These are phyloP conservation scores for Glaciozyma antarctica DNA, from an alignment of 768 basidiomycete species.

Conservation along the genomic window DNA sequence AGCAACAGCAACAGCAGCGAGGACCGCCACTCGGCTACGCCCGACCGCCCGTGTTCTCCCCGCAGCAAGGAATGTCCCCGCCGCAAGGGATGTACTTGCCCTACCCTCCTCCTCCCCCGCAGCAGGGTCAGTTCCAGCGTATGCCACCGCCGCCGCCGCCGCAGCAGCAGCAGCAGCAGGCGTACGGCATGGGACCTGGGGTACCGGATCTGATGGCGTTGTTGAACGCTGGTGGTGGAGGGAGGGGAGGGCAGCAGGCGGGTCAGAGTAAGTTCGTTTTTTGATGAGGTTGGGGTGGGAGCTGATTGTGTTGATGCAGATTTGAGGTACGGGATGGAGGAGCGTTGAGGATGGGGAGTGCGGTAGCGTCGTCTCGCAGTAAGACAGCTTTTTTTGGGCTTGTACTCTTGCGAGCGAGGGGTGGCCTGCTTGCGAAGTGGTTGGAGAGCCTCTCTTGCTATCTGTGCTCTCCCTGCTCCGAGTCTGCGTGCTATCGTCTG, in stretches of 20 bases:
- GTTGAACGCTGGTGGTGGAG: conserved; percentile 21
- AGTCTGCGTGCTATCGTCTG: too few relatives aligned
- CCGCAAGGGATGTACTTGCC: conserved; percentile 2
- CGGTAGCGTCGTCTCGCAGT: too few relatives aligned
- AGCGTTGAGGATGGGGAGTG: too few relatives aligned
- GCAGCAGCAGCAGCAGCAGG: neutral
- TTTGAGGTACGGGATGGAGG: too few relatives aligned
- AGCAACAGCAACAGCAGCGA: neutral
- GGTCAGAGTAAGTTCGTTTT: neutral
- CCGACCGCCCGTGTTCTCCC: neutral
- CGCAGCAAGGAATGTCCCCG: neutral
- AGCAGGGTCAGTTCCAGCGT: neutral
- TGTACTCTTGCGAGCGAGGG: too few relatives aligned
- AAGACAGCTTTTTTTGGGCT: too few relatives aligned
- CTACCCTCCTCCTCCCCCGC: neutral
- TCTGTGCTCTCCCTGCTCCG: too few relatives aligned
- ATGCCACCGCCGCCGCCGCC: neutral
- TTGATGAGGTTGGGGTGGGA: too few relatives aligned
- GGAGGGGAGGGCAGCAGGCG: neutral
- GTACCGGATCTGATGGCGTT: conserved; percentile 29
- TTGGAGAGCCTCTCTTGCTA: too few relatives aligned
- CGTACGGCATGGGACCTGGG: neutral
- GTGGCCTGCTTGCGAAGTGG: too few relatives aligned
- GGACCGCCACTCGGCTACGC: neutral
- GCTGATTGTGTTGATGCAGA: too few relatives aligned